Evolutionary conservation across 1,139 yeast genomes (phyloP).

Genomic region (Blastobotrys aristatus): DNA sequence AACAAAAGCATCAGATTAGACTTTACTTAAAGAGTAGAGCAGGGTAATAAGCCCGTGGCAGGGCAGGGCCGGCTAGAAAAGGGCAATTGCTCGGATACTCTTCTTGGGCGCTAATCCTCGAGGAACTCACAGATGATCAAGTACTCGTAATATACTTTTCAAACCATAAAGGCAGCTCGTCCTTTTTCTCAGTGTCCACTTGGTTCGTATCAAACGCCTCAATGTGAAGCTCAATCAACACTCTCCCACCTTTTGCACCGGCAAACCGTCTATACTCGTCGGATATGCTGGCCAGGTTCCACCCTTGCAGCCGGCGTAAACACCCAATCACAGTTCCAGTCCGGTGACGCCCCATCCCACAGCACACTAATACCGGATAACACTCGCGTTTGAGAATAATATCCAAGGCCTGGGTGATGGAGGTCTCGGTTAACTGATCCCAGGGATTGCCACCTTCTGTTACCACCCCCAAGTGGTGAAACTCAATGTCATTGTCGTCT

Average conservation of each 20-base stretch:
- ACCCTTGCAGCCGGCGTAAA: constrained; percentile 80
- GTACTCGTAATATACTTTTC: neutral
- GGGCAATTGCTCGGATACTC: too few relatives aligned
- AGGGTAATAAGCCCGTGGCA: neutral
- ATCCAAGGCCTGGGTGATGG: constrained; percentile 74
- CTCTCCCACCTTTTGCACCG: constrained; percentile 88
- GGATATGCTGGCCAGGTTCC: constrained; percentile 91
- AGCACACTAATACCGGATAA: constrained; percentile 84
- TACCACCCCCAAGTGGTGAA: constrained; percentile 52
- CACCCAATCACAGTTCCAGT: constrained; percentile 97
- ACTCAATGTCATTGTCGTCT: constrained; percentile 58
- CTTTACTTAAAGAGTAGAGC: too few relatives aligned
- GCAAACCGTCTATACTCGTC: constrained; percentile 94
- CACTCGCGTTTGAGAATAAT: constrained; percentile 64
- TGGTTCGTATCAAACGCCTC: constrained; percentile 69
- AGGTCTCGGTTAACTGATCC: constrained; percentile 89
- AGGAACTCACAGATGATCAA: too few relatives aligned
- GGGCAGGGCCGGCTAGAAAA: neutral
- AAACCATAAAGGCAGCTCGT: constrained; percentile 35
- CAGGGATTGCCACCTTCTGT: constrained; percentile 81
- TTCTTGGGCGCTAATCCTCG: too few relatives aligned
- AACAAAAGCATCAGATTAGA: constrained; percentile 33
- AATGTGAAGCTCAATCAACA: constrained; percentile 80
- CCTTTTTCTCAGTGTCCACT: constrained; percentile 45
- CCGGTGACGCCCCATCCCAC: constrained; percentile 97